These are phyloP conservation scores for Aspergillus egyptiacus DNA, from an alignment of 495 filamentous ascomycete genomes.

Conservation along the genomic window DNA sequence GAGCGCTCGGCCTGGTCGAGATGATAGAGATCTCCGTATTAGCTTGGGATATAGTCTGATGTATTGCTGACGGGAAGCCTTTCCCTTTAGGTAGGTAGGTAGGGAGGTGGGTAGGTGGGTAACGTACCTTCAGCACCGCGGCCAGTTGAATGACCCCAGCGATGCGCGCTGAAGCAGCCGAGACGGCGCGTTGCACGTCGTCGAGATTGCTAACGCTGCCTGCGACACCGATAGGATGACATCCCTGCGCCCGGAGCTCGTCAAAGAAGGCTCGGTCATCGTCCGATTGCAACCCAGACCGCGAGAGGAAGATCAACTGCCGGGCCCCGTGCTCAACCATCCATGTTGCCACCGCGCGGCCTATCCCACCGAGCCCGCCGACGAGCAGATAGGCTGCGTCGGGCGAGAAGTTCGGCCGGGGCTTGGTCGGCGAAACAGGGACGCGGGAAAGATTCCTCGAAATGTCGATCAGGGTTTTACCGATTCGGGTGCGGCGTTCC, in stretches of 20 bases:
- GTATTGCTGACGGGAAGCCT: too few species aligned
- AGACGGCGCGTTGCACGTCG: too few species aligned
- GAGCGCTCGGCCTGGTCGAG: too few species aligned
- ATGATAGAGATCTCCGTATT: too few species aligned
- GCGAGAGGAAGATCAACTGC: slow-evolving; percentile 43
- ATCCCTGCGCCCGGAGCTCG: slow-evolving; percentile 28
- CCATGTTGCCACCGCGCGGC: slow-evolving; percentile 48
- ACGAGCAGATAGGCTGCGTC: slow-evolving; percentile 36
- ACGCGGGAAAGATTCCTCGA: too few species aligned
- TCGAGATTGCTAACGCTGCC: slow-evolving; percentile 14
- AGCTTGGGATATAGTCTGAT: too few species aligned
- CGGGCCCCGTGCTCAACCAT: slow-evolving; percentile 52
- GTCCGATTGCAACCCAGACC: slow-evolving; percentile 10
- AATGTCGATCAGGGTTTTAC: too few species aligned
- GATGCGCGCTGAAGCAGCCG: slow-evolving; percentile 3
- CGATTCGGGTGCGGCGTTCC: too few species aligned
- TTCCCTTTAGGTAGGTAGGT: too few species aligned
- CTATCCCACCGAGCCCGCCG: slow-evolving; percentile 50
- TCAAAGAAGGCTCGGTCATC: slow-evolving; percentile 20
- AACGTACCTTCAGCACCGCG: too few species aligned
- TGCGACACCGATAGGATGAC: slow-evolving; percentile 5
- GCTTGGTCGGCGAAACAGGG: too few species aligned
- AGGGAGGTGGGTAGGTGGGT: too few species aligned
- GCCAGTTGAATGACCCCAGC: slow-evolving; percentile 20
- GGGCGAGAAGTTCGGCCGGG: neutral